Base-by-base conservation (phyloP, 108 stramenopile species). In the Seminavis robusta region DNA sequence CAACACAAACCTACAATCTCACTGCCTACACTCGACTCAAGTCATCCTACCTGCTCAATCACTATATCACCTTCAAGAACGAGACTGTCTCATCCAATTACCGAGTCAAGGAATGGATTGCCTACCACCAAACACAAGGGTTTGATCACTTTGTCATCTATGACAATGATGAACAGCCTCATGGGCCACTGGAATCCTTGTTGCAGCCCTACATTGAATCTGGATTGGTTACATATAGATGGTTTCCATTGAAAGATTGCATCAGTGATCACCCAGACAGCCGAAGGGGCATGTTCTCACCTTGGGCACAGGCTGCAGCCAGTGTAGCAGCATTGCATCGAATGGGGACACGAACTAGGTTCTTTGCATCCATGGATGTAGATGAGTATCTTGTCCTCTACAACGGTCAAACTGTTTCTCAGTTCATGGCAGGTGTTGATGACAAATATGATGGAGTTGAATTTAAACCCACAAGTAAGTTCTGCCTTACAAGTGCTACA, bases 211-310 rank as follows among this genome's bases (percentile, higher is more conserved):
- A 34, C 37, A 54, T 54, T 8, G 53, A 41, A 4, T 23, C 27
- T 4, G 53, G 53, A 2, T 37, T 54, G 2, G 53, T 54, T 17
- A 26, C 53, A 2, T 54, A 38, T 17, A 20, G 33, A 3, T 54
- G 53, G 53, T 54, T 54, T 23, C 53, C 53, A 0, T 4, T 54
- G n/a, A 10, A 40, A 1, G 27, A 54, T 37, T 54, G 53, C 53
- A 36, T 54, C 23, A 26, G 25, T 1, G 9, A 1, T 26, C 6
- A 2, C 43, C 25, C 24, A 8, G 25, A 44, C 43, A 33, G 53
- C 13, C 6, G 37, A 17, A 54, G 34, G 36, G 53, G 37, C 37
- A 30, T 16, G 37, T n/a, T n/a, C n/a, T n/a, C n/a, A n/a, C n/a
- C n/a, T n/a, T n/a, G n/a, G n/a, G 53, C 36, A 4, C 53, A 45